phyloP scores from a whole-genome alignment of 495 filamentous ascomycete species.

The Penicillium odoratum region DNA sequence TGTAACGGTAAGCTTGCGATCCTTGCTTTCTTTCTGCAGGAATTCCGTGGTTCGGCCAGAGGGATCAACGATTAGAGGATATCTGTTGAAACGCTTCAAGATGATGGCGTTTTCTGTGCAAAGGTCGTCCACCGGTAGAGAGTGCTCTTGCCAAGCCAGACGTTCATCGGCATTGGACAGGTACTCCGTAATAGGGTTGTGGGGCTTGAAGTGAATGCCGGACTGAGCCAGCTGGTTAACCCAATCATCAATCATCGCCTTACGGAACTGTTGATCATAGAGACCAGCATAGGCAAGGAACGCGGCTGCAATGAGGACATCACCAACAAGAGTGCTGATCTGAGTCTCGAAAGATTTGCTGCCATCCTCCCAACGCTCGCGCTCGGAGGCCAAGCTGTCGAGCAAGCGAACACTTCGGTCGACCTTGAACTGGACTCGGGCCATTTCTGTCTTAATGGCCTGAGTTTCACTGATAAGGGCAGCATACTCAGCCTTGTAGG shows the following conservation, averaged over 20 bases:
- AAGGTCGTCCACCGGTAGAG: conserved; percentile 96
- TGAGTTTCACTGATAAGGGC: conserved; percentile 95
- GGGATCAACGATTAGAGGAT: conserved; percentile 97
- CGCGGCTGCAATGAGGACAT: conserved; percentile 90
- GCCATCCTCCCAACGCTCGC: conserved; percentile 89
- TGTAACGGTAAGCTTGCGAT: conserved; percentile 90
- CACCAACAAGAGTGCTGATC: conserved; percentile 93
- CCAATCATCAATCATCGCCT: conserved; percentile 98
- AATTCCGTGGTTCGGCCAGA: conserved; percentile 94
- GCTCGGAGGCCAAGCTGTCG: conserved; percentile 91
- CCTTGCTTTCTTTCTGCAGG: conserved; percentile 88
- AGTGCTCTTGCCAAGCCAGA: conserved; percentile 89
- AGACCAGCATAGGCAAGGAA: conserved; percentile 98
- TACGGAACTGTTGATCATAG: conserved; percentile 97
- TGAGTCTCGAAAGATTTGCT: conserved; percentile 98
- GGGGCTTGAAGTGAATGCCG: conserved; percentile 86
- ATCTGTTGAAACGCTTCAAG: conserved; percentile 94
- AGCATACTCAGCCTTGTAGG: conserved; percentile 97
- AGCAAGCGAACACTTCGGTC: conserved; percentile 92
- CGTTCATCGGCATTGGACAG: conserved; percentile 95
- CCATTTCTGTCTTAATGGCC: conserved; percentile 96
- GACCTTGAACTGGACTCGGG: conserved; percentile 94
- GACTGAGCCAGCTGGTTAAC: conserved; percentile 85
- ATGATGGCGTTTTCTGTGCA: conserved; percentile 99
- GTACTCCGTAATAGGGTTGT: conserved; percentile 94